Evolutionary conservation across 768 basidiomycete species (phyloP).

Genomic region (Leccinum incarnatum): DNA sequence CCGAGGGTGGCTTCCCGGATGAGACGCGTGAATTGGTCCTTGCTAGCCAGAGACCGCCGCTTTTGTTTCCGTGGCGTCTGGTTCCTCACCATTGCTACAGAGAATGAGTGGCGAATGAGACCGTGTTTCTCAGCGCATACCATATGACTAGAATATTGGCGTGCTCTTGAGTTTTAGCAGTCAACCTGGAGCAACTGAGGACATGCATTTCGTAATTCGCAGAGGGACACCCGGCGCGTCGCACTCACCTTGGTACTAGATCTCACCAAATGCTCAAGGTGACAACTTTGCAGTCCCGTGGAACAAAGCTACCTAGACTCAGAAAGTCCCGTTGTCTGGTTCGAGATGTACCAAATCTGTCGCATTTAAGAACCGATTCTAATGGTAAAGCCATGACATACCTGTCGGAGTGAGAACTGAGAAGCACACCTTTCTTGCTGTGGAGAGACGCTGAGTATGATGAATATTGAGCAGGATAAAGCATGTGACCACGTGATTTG

Average conservation of each 20-base stretch:
- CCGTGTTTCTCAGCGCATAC: constrained; percentile 2
- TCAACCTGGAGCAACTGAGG: background rate
- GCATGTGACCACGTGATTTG: constrained; percentile 5
- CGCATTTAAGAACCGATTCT: background rate
- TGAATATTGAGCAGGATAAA: no score
- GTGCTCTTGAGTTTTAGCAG: background rate
- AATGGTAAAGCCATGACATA: background rate
- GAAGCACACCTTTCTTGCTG: background rate
- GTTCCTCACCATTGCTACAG: constrained; percentile 13
- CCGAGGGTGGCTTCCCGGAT: constrained; percentile 17
- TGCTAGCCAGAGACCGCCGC: constrained; percentile 23
- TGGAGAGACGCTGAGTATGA: no score
- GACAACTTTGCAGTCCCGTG: background rate
- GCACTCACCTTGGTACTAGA: constrained; percentile 5
- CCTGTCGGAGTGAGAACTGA: background rate
- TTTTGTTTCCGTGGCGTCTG: constrained; percentile 24
- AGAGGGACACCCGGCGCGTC: background rate
- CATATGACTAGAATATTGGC: background rate
- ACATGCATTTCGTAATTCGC: background rate
- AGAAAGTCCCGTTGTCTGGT: background rate
- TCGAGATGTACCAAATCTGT: background rate
- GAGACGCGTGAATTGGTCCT: constrained; percentile 23
- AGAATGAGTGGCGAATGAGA: background rate
- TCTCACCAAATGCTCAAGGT: background rate
- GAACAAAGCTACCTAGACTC: constrained; percentile 33